Evolutionary conservation across 257 asterid genomes (phyloP), one percentile per base, ranked within the genome.

Genomic region (Knoxia roxburghii): DNA sequence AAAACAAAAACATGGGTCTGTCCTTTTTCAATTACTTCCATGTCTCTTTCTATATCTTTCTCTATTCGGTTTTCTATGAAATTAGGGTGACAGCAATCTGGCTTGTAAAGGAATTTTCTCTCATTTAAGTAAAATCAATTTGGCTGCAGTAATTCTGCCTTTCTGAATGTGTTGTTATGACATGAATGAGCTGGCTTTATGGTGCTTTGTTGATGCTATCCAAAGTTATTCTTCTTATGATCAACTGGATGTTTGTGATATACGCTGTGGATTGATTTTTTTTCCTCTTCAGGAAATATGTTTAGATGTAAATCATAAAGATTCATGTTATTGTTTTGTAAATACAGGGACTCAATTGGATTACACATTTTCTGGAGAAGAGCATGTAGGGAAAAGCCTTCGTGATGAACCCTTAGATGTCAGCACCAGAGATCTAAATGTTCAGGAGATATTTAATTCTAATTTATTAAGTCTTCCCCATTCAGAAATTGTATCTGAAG

Each of bases 331-430:
- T 11, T 68, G 18, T 43, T 61, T 30, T 75, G 41, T 67, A 64
- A 48, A 61, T 80, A 67, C 84, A 83, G 89, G 81, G 72, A 57
- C 67, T 60, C 67, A 72, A 50, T 72, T 82, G 67, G 61, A 56
- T 64, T 49, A 77, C 35, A 46, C 54, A 21, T 32, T 61, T 64
- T 69, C 73, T 55, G 77, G 61, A 40, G 79, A 81, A 62, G 71
- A 77, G 64, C 76, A 73, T 57, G 69, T 53, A 14, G 43, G 49
- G 58, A 67, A 74, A 68, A 73, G 37, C 61, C 63, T 73, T n/a
- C 73, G 61, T 39, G 65, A 61, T 63, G 67, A 49, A 58, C 61
- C 67, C 50, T 26, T 61, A 18, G 72, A 71, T 66, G 18, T 55
- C 77, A 50, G 73, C 5, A 39, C 79, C 61, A 73, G 45, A 41